Evolutionary conservation across 805 yeast species (phyloP).

Genomic region (Kuraishia molischiana): DNA sequence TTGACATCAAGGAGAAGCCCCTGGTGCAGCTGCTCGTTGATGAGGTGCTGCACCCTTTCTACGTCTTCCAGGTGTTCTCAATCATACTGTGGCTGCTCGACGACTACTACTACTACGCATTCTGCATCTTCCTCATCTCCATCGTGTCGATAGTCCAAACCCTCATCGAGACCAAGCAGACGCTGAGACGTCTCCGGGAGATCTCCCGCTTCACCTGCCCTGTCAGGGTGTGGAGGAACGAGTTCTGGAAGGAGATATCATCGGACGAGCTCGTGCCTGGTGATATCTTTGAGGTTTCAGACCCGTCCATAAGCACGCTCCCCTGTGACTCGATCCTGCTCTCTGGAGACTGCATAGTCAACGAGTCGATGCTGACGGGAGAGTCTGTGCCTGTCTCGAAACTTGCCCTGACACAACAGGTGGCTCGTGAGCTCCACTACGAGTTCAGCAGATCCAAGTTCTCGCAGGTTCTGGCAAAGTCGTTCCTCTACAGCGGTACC

Average conservation of each 20-base stretch:
- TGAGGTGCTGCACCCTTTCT: slow-evolving; percentile 92
- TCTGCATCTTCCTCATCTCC: slow-evolving; percentile 84
- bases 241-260: slow-evolving; percentile 77
- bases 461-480: slow-evolving; percentile 57
- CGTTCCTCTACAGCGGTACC: slow-evolving; percentile 83
- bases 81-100: slow-evolving; percentile 88
- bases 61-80: slow-evolving; percentile 89
- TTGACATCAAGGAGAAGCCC: slow-evolving; percentile 70
- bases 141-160: slow-evolving; percentile 72
- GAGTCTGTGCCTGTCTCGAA: slow-evolving; percentile 97
- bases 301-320: slow-evolving; percentile 59
- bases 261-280: slow-evolving; percentile 90
- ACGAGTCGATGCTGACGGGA: slow-evolving; percentile 96
- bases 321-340: slow-evolving; percentile 88
- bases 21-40: slow-evolving; percentile 57
- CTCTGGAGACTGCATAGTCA: slow-evolving; percentile 92
- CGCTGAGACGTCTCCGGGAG: slow-evolving; percentile 61
- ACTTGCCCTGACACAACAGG: slow-evolving; percentile 50
- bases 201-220: slow-evolving; percentile 71
- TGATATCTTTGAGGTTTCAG: slow-evolving; percentile 86
- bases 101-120: slow-evolving; percentile 87
- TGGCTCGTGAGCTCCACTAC: slow-evolving; percentile 44
- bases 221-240: slow-evolving; percentile 85
- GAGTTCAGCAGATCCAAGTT: slow-evolving; percentile 48
- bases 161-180: slow-evolving; percentile 72